Base-by-base conservation (phyloP, 208 protist genomes). In the Leishmania turanica region DNA sequence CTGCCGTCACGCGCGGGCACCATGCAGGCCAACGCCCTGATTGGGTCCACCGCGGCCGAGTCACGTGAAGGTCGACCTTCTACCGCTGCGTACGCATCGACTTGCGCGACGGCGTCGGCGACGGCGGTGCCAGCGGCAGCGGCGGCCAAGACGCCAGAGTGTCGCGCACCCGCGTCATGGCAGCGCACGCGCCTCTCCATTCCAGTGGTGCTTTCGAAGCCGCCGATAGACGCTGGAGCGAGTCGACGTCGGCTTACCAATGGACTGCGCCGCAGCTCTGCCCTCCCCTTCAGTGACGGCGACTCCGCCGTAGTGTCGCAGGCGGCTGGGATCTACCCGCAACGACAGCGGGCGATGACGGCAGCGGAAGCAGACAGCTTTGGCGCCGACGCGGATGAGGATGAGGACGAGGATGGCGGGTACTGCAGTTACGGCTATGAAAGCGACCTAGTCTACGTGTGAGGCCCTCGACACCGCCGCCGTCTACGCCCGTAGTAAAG, bases 381-480 rank as follows among this genome's bases (percentile, higher is more conserved):
- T 17, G 37, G 13, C 6, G 49, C 37, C n/a, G 74, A 77, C 13
- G 76, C 37, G 40, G 82, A 81, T 21, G 82, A 71, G 0, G 76
- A 80, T 21, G 82, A 71, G 0, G 76, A 80, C 40, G 82, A 74
- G 27, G 82, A 79, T 8, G 58, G 58, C 13, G 82, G 70, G 54
- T 86, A 82, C 78, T 86, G 82, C 74, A 58, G 74, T 75, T 82
- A 82, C 66, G 82, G 78, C 1, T 86, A 77, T 56, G 78, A 71
- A 47, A 72, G 54, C 24, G 77, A 58, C 42, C 9, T 70, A 5
- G 66, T 86, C 37, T 75, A 73, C 54, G 77, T 86, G 47, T 86
- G 62, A 69, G 8, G 19, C 5, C 75, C 54, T 51, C 3, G 11
- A 3, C 42, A 54, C 17, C 45, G 2, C 69, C 13, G 69, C 21